Conservation (phyloP, 352 stramenopile genomes). For the Plasmopara viticola region DNA sequence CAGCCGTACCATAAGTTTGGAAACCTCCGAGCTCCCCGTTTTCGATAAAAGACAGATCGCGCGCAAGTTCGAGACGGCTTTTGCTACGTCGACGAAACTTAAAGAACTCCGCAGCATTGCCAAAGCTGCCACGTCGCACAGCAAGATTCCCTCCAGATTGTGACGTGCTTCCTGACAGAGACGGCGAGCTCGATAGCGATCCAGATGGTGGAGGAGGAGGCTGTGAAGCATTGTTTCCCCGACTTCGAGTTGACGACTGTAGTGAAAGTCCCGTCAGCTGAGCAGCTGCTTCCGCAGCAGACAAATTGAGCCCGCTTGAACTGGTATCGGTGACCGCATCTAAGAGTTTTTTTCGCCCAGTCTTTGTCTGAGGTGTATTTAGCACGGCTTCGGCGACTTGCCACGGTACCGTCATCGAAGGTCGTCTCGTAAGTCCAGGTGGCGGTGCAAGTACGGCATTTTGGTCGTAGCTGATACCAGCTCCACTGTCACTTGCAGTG, state of each 20-base stretch:
- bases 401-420: conserved; percentile 83
- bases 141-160: conserved; percentile 10
- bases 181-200: conserved; percentile 27
- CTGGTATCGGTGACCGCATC: conserved; percentile 41
- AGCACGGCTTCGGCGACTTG: conserved; percentile 78
- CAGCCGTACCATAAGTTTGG: conserved; percentile 46
- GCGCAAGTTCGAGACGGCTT: conserved; percentile 70
- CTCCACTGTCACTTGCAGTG: conserved; percentile 12
- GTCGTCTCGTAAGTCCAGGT: conserved; percentile 61
- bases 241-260: conserved; percentile 36
- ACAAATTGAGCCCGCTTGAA: conserved; percentile 39
- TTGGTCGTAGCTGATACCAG: conserved; percentile 32
- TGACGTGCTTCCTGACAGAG: conserved; percentile 13
- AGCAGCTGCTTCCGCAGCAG: conserved; percentile 57
- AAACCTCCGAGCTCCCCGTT: conserved; percentile 42
- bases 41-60: conserved; percentile 51
- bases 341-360: conserved; percentile 55
- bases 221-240: conserved; percentile 23
- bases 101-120: conserved; percentile 81
- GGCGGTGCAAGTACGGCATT: conserved; percentile 62
- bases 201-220: conserved; percentile 13
- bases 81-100: conserved; percentile 84
- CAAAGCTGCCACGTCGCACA: conserved; percentile 65
- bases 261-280: conserved; percentile 51
- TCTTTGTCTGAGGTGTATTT: conserved; percentile 70